phyloP scores from a whole-genome alignment of 371 early-diverging fungal species.

The Syncephalis fuscata region DNA sequence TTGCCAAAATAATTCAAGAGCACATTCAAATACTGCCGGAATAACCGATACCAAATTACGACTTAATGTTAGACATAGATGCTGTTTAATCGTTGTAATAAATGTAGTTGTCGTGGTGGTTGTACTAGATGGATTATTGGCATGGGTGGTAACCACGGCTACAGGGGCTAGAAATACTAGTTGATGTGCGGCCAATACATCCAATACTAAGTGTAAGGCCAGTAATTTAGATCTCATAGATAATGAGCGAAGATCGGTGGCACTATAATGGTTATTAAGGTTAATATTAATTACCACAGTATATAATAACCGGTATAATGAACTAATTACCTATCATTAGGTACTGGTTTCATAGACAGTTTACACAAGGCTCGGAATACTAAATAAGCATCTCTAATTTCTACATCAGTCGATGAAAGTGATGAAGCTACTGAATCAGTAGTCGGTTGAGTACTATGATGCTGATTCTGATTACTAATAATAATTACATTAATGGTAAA shows the following conservation, averaged over 20 bases:
- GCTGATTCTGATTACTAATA: too few species aligned
- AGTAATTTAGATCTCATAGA: conserved; percentile 42
- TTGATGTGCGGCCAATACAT: conserved; percentile 32
- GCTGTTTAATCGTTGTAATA: conserved; percentile 40
- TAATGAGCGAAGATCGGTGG: conserved; percentile 22
- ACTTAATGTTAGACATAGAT: conserved; percentile 38
- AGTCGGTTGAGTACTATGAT: too few species aligned
- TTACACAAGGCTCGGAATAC: conserved; percentile 87
- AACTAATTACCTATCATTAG: conserved; percentile 3
- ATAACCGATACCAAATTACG: conserved; percentile 41
- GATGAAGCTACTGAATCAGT: not conserved
- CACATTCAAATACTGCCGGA: conserved; percentile 66
- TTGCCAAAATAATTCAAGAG: conserved; percentile 64
- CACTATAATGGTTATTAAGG: conserved; percentile 5
- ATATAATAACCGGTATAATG: conserved; percentile 8
- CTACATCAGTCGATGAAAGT: conserved; percentile 2
- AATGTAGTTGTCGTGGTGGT: conserved; percentile 18
- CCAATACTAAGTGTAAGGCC: conserved; percentile 36
- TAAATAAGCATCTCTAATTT: conserved; percentile 52
- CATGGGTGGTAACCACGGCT: conserved; percentile 6
- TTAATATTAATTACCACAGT: too few species aligned
- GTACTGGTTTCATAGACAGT: conserved; percentile 57
- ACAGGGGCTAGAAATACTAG: conserved; percentile 32
- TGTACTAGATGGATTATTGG: conserved; percentile 10
- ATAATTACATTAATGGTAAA: too few species aligned